Evolutionary conservation across 1,139 yeast species (phyloP).

Genomic region (Kodamaea plutei): DNA sequence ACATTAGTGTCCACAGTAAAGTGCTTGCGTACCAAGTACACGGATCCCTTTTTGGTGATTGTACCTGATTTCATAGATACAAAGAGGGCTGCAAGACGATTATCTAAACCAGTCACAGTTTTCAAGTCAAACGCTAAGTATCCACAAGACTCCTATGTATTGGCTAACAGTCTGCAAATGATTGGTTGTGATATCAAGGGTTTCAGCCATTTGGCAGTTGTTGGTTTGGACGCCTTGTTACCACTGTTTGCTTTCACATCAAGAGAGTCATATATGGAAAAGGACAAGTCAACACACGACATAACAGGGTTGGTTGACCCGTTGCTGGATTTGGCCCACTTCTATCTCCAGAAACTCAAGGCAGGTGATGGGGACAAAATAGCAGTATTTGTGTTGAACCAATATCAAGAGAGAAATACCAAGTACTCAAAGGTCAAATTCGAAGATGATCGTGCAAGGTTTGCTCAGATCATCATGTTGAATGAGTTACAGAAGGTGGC

Average conservation of each 20-base stretch:
- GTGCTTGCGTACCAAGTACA: background rate
- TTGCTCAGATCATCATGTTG: slow-evolving; percentile 16
- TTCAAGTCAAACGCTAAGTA: background rate
- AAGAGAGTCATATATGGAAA: background rate
- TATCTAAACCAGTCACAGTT: background rate
- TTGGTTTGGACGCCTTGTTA: slow-evolving; percentile 22
- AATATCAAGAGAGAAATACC: slow-evolving; percentile 2
- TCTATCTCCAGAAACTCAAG: slow-evolving; percentile 17
- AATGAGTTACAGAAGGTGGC: slow-evolving; percentile 11
- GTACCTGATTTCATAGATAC: slow-evolving; percentile 7
- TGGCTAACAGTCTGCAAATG: slow-evolving; percentile 12
- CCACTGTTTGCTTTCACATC: slow-evolving; percentile 21
- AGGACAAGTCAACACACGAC: slow-evolving; percentile 2
- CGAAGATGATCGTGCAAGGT: slow-evolving; percentile 12
- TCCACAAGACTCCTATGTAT: no score
- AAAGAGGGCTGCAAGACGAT: background rate
- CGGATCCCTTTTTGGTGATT: slow-evolving; percentile 12
- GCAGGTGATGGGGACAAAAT: slow-evolving; percentile 11
- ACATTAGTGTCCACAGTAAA: background rate
- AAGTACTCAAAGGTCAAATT: background rate
- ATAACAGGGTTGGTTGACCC: slow-evolving; percentile 25
- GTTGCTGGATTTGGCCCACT: slow-evolving; percentile 19
- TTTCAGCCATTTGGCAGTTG: slow-evolving; percentile 16
- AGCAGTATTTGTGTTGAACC: slow-evolving; percentile 13
- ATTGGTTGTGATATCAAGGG: slow-evolving; percentile 16